Percentiles rank a stretch among this genome's conserved stretches.
phyloP scores from a whole-genome alignment of 129 eudicot genomes.

The Heracleum sosnowskyi region DNA sequence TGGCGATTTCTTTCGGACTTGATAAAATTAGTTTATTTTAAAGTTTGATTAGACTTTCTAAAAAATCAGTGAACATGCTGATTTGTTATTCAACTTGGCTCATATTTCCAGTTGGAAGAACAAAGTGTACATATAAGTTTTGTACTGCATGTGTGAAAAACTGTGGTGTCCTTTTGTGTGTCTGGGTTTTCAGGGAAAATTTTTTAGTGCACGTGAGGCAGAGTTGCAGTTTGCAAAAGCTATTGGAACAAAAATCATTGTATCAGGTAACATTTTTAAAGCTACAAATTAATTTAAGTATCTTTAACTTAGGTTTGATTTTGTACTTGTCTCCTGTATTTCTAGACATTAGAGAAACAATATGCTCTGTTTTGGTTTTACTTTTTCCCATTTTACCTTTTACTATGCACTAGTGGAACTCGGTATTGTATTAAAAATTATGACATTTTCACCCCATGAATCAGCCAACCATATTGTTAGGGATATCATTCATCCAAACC shows the following conservation, averaged over 20 bases:
- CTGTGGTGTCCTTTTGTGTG: background rate
- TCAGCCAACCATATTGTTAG: conserved; percentile 44
- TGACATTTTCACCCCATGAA: conserved; percentile 6
- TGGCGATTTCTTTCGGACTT: background rate
- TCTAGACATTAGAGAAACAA: background rate
- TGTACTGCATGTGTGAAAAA: background rate
- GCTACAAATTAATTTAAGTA: background rate
- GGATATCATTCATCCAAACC: conserved; percentile 32
- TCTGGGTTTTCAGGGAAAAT: conserved; percentile 49
- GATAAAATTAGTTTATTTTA: background rate
- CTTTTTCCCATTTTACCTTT: background rate
- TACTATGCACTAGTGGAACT: background rate
- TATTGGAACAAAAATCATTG: conserved; percentile 34
- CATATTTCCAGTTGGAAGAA: background rate
- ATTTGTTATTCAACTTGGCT: background rate
- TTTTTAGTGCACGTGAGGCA: conserved; percentile 50
- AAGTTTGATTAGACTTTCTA: background rate
- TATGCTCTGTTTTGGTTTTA: background rate
- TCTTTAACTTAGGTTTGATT: background rate
- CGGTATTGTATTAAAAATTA: background rate
- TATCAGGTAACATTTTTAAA: conserved; percentile 37
- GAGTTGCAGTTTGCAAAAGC: conserved; percentile 53
- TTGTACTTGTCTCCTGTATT: background rate
- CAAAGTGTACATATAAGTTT: background rate
- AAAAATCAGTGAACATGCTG: background rate